phyloP scores from a whole-genome alignment of 2,329 filamentous ascomycete genomes.

The Fusarium citri region DNA sequence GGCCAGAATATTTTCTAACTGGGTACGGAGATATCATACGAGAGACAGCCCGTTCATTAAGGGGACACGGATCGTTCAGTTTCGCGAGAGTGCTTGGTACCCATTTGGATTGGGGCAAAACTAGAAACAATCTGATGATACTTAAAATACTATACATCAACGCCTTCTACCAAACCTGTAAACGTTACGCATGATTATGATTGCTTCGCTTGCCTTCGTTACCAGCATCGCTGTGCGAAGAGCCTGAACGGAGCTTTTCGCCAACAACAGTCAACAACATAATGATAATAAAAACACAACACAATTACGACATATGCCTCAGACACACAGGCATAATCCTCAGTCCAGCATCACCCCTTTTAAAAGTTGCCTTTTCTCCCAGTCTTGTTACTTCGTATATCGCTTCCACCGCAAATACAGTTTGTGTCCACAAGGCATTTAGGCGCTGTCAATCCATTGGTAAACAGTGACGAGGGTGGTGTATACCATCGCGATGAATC shows the following conservation, averaged over 20 bases:
- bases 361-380: conserved; percentile 32
- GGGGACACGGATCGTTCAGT: not conserved
- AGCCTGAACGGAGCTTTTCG: not conserved
- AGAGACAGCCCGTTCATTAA: not conserved
- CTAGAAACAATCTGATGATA: conserved; percentile 14
- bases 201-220: not conserved
- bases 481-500: conserved; percentile 75
- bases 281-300: not conserved
- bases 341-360: conserved; percentile 1
- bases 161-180: conserved; percentile 11
- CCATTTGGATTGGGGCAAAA: conserved; percentile 10
- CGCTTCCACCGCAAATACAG: not conserved
- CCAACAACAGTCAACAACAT: conserved; percentile 11
- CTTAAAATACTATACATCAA: conserved; percentile 12
- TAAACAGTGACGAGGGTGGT: conserved; percentile 71
- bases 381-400: conserved; percentile 12
- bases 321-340: not conserved
- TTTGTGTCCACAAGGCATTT: not conserved
- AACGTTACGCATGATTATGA: not conserved
- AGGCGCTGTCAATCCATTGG: conserved; percentile 50
- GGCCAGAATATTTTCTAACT: not conserved
- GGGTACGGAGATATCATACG: not conserved
- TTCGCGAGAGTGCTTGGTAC: conserved; percentile 4
- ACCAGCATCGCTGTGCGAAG: conserved; percentile 3
- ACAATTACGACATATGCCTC: conserved; percentile 1